Evolutionary conservation across 768 basidiomycete species (phyloP).

Genomic region (Pisolithus tinctorius): DNA sequence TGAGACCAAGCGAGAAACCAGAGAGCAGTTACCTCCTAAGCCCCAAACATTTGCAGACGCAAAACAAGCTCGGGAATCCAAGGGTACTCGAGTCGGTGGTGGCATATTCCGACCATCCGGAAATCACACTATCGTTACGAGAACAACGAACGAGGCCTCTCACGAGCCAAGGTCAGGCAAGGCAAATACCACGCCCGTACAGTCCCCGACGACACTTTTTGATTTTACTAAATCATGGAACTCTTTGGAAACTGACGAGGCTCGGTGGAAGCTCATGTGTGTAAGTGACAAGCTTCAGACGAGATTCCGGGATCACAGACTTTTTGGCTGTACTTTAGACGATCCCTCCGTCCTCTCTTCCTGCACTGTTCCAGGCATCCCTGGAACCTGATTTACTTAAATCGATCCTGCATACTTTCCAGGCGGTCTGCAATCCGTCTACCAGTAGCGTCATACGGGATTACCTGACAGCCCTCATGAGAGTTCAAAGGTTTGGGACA

Average conservation of each 20-base stretch:
- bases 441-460: slow-evolving; percentile 25
- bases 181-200: slow-evolving; percentile 9
- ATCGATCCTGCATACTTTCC: slow-evolving; percentile 50
- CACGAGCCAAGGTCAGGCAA: slow-evolving; percentile 2
- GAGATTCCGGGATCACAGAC: background rate
- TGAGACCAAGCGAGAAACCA: slow-evolving; percentile 10
- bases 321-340: slow-evolving; percentile 30
- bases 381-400: slow-evolving; percentile 60
- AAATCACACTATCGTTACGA: slow-evolving; percentile 48
- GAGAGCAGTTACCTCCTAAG: slow-evolving; percentile 7
- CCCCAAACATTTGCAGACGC: slow-evolving; percentile 49
- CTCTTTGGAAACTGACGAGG: slow-evolving; percentile 29
- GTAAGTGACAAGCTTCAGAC: slow-evolving; percentile 33
- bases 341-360: slow-evolving; percentile 49
- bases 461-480: slow-evolving; percentile 48
- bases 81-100: slow-evolving; percentile 48
- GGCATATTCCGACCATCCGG: slow-evolving; percentile 69
- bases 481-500: slow-evolving; percentile 57
- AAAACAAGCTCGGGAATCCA: slow-evolving; percentile 48
- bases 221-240: slow-evolving; percentile 62
- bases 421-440: slow-evolving; percentile 17
- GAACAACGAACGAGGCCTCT: slow-evolving; percentile 15
- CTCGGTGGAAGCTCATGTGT: slow-evolving; percentile 52
- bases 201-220: slow-evolving; percentile 43
- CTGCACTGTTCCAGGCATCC: slow-evolving; percentile 59